Conservation (phyloP, 805 yeast species). For the Candida jianshihensis region DNA sequence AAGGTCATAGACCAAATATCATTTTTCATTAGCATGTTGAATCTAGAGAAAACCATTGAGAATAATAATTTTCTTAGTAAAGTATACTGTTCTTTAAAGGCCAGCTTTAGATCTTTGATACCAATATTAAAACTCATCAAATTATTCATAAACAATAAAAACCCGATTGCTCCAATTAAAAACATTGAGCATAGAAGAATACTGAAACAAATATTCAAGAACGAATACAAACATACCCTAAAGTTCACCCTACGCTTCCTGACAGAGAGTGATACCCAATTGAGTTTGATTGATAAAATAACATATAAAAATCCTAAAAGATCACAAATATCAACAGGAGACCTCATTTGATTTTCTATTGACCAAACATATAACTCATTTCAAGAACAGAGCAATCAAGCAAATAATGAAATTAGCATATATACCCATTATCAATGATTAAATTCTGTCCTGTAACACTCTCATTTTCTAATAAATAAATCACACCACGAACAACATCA, state of each 20-base stretch:
- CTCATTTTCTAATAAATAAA: slow-evolving; percentile 16
- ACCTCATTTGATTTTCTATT: background rate
- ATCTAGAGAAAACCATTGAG: background rate
- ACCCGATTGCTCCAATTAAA: background rate
- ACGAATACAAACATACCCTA: background rate
- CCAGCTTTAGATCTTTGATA: slow-evolving; percentile 9
- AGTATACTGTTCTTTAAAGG: slow-evolving; percentile 6
- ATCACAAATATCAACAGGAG: slow-evolving; percentile 6
- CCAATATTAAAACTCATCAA: slow-evolving; percentile 11
- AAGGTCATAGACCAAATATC: slow-evolving; percentile 7
- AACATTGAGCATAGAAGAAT: slow-evolving; percentile 1
- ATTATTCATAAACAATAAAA: slow-evolving; percentile 1
- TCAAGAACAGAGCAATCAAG: background rate
- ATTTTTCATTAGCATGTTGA: slow-evolving; percentile 4
- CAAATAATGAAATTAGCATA: slow-evolving; percentile 5
- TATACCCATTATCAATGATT: slow-evolving; percentile 24
- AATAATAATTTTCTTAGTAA: slow-evolving; percentile 5
- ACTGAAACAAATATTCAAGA: slow-evolving; percentile 5
- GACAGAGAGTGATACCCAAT: background rate
- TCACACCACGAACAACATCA: slow-evolving; percentile 19
- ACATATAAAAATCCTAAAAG: slow-evolving; percentile 1
- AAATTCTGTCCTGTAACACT: slow-evolving; percentile 26
- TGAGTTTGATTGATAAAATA: background rate
- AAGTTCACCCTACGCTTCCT: background rate
- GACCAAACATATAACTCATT: no score